Evolutionary conservation across 768 basidiomycete species (phyloP), one percentile per base, ranked within the genome.

Genomic region (Sarcomyxa edulis): DNA sequence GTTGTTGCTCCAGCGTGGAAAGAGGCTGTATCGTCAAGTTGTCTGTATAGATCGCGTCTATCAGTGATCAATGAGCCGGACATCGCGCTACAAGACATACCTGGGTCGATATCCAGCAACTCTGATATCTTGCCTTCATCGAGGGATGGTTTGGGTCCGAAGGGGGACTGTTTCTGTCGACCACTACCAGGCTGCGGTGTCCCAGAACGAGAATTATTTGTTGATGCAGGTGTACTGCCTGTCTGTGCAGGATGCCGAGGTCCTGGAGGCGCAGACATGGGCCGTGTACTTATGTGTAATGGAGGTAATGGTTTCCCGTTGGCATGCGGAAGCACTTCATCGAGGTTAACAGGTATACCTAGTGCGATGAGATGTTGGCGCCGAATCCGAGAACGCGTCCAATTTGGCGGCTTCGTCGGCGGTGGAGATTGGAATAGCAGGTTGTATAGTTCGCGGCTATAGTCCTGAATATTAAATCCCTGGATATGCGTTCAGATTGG

Each of bases 281-380:
- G 85, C 32, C 89, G 74, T 15, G 90, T 92, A 20, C 76, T 77
- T 35, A 96, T 88, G 46, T 91, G 80, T 29, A 95, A 67, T 14
- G 81, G 73, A 3, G 93, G 93, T 24, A 95, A 67, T 5, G 74
- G 65, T 50, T 78, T 83, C 30, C 74, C 72, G 43, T 67, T 75
- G 6, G 73, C 67, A 32, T 73, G 77, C 2, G 87, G 85, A 27
- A 89, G 65, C 6, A 95, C 81, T 64, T 97, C 94, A 55, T 97
- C 94, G 5, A 97, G 69, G 54, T 97, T 97, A 37, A 97, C 88
- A 3, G 94, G 94, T 32, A 97, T 83, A 16, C 94, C 94, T 18
- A 97, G 77, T 9, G 89, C 64, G 44, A 95, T 95, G 33, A 97
- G 69, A 52, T 96, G 90, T 53, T 92, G 90, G 33, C 92, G 69